Conservation (phyloP, 768 basidiomycete species). For the Rhodosporidiobolus sp. region DNA sequence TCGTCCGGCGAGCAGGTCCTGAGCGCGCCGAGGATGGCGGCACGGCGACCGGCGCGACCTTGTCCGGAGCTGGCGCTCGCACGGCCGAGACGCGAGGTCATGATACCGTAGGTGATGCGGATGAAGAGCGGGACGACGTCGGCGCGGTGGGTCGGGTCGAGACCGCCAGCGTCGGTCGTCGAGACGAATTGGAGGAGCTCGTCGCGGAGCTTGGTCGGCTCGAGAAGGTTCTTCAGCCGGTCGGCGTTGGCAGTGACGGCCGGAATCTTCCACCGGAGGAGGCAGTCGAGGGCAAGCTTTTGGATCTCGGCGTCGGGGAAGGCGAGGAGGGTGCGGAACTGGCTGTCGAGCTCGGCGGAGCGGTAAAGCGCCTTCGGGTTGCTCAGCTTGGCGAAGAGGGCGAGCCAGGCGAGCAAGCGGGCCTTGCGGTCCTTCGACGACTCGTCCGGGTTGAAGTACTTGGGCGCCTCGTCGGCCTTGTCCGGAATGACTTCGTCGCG, state of each 20-base stretch:
- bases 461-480: slow-evolving; percentile 31
- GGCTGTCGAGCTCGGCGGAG: slow-evolving; percentile 60
- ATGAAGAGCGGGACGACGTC: slow-evolving; percentile 69
- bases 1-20: slow-evolving; percentile 70
- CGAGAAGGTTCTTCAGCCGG: slow-evolving; percentile 67
- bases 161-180: slow-evolving; percentile 53
- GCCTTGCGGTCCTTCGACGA: slow-evolving; percentile 51
- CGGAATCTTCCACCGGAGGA: slow-evolving; percentile 73
- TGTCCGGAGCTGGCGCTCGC: slow-evolving; percentile 54
- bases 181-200: slow-evolving; percentile 71
- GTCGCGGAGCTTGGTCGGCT: slow-evolving; percentile 86
- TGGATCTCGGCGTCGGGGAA: slow-evolving; percentile 81
- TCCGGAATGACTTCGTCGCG: slow-evolving; percentile 40
- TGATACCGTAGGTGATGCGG: slow-evolving; percentile 77
- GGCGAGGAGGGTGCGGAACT: slow-evolving; percentile 74
- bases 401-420: slow-evolving; percentile 72
- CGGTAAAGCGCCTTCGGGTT: slow-evolving; percentile 87
- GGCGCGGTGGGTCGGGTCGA: slow-evolving; percentile 58
- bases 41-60: slow-evolving; percentile 61
- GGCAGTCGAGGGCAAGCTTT: slow-evolving; percentile 67
- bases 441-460: slow-evolving; percentile 31
- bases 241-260: slow-evolving; percentile 60
- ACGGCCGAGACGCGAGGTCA: slow-evolving; percentile 74
- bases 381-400: slow-evolving; percentile 78
- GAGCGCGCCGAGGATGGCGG: slow-evolving; percentile 70